Base-by-base conservation (phyloP, 2,329 filamentous ascomycete genomes). In the Stachybotrys elegans region DNA sequence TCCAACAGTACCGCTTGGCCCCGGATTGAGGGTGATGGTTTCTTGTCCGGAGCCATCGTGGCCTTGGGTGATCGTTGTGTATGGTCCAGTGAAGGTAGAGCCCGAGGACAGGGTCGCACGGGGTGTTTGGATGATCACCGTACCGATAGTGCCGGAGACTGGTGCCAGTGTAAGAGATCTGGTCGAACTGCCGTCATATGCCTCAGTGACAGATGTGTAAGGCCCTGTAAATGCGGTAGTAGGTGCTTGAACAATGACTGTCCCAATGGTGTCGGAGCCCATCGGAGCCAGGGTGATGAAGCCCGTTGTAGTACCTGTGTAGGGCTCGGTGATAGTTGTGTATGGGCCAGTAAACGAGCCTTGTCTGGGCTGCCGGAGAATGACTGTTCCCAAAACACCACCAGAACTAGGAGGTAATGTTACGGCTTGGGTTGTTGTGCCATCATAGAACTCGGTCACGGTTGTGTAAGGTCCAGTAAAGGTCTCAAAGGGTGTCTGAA, bases 141-240 rank as follows among this genome's bases (percentile, higher is more conserved):
- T 40, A 12, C 22, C 38, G 16, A 40, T 9, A 9, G 22, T 40
- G 14, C 38, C 38, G 6, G 22, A 25, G 9, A 40, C 16, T 23
- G 38, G 38, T 8, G 23, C 22, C 17, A 27, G 38, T 4, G 38
- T 40, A 11, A 40, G 17, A 8, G 11, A 17, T 4, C 38, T 22
- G 9, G 22, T 29, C 2, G 38, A 27, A 2, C 22, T 27, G 11
- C 38, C 38, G 16, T 40, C 38, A 19, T 44, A 44, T 4, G 23
- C 36, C 14, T 44, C 36, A 8, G n/a, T 5, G 25, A 40, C 22
- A 20, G 43, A 40, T 22, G 36, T 39, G 19, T 32, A 50, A 8
- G 45, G 43, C 1, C 45, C 45, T 7, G n/a, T 38, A 32, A 46
- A 48, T 14, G 3, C 17, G 14, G 14, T 14, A 6, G 27, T 9